A percentile compares a stretch with the other conserved stretches of the same genome.
These are phyloP conservation scores for Torulaspora maleeae DNA, from an alignment of 805 yeast species.

Conservation along the genomic window DNA sequence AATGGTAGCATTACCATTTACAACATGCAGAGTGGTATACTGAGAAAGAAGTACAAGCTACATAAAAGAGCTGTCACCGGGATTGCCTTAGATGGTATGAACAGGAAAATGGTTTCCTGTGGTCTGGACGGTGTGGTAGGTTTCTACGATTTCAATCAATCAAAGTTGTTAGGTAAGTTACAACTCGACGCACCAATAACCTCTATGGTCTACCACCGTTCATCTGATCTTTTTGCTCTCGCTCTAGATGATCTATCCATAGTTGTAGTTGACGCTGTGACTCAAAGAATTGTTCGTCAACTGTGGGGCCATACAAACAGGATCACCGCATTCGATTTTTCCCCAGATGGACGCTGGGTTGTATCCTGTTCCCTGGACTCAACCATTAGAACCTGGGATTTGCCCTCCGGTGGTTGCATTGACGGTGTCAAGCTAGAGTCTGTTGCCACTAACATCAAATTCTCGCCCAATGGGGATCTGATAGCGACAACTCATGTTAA, in stretches of 20 bases:
- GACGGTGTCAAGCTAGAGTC: conserved; percentile 78
- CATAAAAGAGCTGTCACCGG: conserved; percentile 86
- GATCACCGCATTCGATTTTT: conserved; percentile 81
- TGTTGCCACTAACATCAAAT: conserved; percentile 74
- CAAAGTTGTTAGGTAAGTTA: conserved; percentile 61
- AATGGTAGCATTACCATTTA: conserved; percentile 79
- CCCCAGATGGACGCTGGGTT: conserved; percentile 95
- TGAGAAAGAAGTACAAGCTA: conserved; percentile 62
- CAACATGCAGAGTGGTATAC: conserved; percentile 86
- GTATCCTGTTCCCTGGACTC: conserved; percentile 78
- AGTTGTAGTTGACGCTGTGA: conserved; percentile 73
- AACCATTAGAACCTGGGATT: conserved; percentile 93
- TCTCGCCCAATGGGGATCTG: conserved; percentile 85
- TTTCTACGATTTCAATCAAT: conserved; percentile 76
- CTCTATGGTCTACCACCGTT: conserved; percentile 66
- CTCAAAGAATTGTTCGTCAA: conserved; percentile 79
- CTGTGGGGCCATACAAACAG: conserved; percentile 87
- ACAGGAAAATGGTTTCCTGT: conserved; percentile 76
- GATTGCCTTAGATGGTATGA: conserved; percentile 83
- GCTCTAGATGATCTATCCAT: conserved; percentile 84
- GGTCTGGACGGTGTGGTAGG: conserved; percentile 89
- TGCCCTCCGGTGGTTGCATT: conserved; percentile 94
- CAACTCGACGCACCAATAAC: conserved; percentile 75
- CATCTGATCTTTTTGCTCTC: conserved; percentile 80
- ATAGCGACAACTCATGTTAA: conserved; percentile 89